These are phyloP conservation scores for Scutellaria galericulata DNA, from an alignment of 257 asterid species.

Conservation along the genomic window DNA sequence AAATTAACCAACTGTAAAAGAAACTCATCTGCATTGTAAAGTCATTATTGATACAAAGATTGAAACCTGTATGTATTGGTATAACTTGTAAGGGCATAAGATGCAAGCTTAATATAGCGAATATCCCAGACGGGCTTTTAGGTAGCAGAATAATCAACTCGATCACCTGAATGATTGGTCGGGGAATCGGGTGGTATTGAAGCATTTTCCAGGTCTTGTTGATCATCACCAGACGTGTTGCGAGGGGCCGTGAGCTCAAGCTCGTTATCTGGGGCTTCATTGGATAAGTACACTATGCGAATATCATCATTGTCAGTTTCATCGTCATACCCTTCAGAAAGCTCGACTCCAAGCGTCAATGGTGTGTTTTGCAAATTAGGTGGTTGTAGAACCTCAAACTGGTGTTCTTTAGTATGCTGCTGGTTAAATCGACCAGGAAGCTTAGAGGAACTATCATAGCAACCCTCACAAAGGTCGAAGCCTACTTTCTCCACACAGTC, in stretches of 20 bases:
- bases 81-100: neutral
- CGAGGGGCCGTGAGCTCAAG: conserved; percentile 2
- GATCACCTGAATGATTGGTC: conserved; percentile 9
- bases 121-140: conserved; percentile 1
- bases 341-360: conserved; percentile 30
- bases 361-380: neutral
- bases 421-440: conserved; percentile 79
- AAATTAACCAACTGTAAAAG: neutral
- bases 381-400: conserved; percentile 41
- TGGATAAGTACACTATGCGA: conserved; percentile 24
- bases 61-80: neutral
- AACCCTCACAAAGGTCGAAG: conserved; percentile 69
- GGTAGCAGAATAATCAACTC: neutral
- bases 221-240: conserved; percentile 15
- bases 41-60: neutral
- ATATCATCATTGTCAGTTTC: conserved; percentile 27
- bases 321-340: conserved; percentile 26
- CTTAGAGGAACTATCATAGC: conserved; percentile 58
- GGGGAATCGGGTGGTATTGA: neutral
- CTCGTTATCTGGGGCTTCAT: conserved; percentile 25
- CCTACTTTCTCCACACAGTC: conserved; percentile 72
- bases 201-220: conserved; percentile 17
- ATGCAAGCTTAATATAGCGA: neutral
- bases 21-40: neutral
- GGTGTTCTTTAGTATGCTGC: conserved; percentile 73